phyloP scores from a whole-genome alignment of 495 filamentous ascomycete species.

The Daldinia caldariorum region DNA sequence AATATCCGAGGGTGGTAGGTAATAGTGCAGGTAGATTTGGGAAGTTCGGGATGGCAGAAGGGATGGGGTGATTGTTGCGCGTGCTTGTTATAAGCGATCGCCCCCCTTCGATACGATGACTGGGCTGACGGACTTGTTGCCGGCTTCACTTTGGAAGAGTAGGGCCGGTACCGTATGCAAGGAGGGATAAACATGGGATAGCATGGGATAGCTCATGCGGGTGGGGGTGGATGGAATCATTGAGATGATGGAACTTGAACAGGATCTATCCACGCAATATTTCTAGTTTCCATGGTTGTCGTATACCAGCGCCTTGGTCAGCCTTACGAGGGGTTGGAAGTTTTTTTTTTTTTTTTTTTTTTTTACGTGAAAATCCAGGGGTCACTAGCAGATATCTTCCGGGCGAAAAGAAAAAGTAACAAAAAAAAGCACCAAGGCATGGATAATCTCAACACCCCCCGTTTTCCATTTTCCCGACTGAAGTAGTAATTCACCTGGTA shows the following conservation, averaged over 20 bases:
- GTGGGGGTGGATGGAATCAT: constrained; percentile 26
- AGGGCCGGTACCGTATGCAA: constrained; percentile 31
- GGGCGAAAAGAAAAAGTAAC: neutral
- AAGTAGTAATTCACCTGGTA: too few species aligned
- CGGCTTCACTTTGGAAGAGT: constrained; percentile 18
- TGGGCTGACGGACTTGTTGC: neutral
- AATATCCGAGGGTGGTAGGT: constrained; percentile 20
- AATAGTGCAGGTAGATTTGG: neutral
- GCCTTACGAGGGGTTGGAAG: constrained; percentile 35
- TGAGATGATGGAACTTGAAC: constrained; percentile 24
- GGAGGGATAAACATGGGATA: constrained; percentile 19
- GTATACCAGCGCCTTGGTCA: constrained; percentile 42
- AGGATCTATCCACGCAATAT: constrained; percentile 20
- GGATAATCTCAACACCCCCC: constrained; percentile 16
- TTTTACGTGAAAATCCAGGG: constrained; percentile 8
- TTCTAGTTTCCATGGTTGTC: constrained; percentile 29
- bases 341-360: neutral
- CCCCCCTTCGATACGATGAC: constrained; percentile 13
- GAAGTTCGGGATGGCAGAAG: neutral
- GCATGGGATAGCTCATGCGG: constrained; percentile 10
- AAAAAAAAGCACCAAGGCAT: neutral
- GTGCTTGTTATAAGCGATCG: constrained; percentile 19
- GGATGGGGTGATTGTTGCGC: neutral
- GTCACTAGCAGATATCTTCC: constrained; percentile 17
- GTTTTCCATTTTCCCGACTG: constrained; percentile 34